A percentile compares a stretch with the other conserved stretches of the same genome.
Evolutionary conservation across 2,329 filamentous ascomycete genomes (phyloP).

Genomic region (Colletotrichum eleusines): DNA sequence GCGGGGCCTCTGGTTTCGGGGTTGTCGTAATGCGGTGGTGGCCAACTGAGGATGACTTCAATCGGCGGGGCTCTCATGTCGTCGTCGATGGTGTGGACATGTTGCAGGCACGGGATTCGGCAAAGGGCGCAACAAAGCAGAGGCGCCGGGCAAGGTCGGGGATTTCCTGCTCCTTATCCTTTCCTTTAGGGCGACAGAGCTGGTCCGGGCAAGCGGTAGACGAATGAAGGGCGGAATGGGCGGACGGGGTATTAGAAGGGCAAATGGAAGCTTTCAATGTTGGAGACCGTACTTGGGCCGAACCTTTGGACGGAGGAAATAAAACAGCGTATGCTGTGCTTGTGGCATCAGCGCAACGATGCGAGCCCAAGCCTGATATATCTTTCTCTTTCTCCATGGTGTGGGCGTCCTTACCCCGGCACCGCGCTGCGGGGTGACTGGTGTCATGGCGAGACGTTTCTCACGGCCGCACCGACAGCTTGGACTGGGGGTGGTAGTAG

Average conservation of each 20-base stretch:
- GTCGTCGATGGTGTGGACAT: slow-evolving; percentile 32
- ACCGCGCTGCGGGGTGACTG: slow-evolving; percentile 15
- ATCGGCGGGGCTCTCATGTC: slow-evolving; percentile 43
- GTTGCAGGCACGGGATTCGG: slow-evolving; percentile 7
- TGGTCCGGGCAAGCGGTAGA: slow-evolving; percentile 11
- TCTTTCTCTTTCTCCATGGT: slow-evolving; percentile 19
- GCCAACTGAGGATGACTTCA: slow-evolving; percentile 48
- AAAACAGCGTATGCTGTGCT: slow-evolving; percentile 24
- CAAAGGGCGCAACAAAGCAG: background rate
- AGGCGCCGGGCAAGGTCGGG: background rate
- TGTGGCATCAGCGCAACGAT: slow-evolving; percentile 30
- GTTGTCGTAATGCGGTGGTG: slow-evolving; percentile 49
- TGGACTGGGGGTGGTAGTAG: slow-evolving; percentile 30
- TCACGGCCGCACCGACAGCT: slow-evolving; percentile 31
- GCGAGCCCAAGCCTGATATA: slow-evolving; percentile 35
- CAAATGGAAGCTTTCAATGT: slow-evolving; percentile 25
- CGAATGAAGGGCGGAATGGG: slow-evolving; percentile 6
- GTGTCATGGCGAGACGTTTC: slow-evolving; percentile 33
- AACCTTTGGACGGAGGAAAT: slow-evolving; percentile 31
- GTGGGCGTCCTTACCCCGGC: slow-evolving; percentile 12
- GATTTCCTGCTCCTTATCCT: slow-evolving; percentile 23
- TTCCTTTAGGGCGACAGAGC: background rate
- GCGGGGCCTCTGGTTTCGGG: slow-evolving; percentile 49
- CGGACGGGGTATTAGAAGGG: slow-evolving; percentile 24
- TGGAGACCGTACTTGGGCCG: slow-evolving; percentile 31